phyloP scores from a whole-genome alignment of 768 basidiomycete genomes.

The Suillus spraguei region DNA sequence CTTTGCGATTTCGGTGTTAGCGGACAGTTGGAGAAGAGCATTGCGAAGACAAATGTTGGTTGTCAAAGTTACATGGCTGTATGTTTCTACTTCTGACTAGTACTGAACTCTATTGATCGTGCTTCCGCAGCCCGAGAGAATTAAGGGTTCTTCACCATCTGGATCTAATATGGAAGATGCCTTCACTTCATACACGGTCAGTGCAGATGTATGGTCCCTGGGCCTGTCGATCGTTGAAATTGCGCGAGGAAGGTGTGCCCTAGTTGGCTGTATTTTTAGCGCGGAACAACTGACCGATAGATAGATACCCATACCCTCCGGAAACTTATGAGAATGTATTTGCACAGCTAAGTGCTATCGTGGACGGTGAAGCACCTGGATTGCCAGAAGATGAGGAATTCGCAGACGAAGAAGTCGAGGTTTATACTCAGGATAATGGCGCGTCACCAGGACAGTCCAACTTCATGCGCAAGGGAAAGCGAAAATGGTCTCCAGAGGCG shows the following conservation, averaged over 20 bases:
- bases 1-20: constrained; percentile 99
- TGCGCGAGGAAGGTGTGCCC: constrained; percentile 63
- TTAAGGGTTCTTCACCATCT: constrained; percentile 80
- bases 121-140: constrained; percentile 80
- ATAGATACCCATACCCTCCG: constrained; percentile 89
- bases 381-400: constrained; percentile 61
- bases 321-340: constrained; percentile 98
- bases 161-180: constrained; percentile 33
- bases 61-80: constrained; percentile 99
- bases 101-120: constrained; percentile 10
- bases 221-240: constrained; percentile 94
- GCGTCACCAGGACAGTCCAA: constrained; percentile 19
- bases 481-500: constrained; percentile 48
- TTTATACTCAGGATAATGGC: constrained; percentile 4
- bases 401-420: constrained; percentile 15
- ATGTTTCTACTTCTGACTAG: constrained; percentile 34
- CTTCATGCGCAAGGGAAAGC: constrained; percentile 16
- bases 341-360: constrained; percentile 95
- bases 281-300: constrained; percentile 2
- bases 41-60: constrained; percentile 98
- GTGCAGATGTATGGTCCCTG: constrained; percentile 97
- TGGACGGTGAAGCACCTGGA: constrained; percentile 90
- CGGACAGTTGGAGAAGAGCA: constrained; percentile 92
- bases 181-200: constrained; percentile 79
- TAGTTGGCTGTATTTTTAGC: not conserved